phyloP scores from a whole-genome alignment of 1,139 yeast genomes.

The Debaryomyces robertsiae region DNA sequence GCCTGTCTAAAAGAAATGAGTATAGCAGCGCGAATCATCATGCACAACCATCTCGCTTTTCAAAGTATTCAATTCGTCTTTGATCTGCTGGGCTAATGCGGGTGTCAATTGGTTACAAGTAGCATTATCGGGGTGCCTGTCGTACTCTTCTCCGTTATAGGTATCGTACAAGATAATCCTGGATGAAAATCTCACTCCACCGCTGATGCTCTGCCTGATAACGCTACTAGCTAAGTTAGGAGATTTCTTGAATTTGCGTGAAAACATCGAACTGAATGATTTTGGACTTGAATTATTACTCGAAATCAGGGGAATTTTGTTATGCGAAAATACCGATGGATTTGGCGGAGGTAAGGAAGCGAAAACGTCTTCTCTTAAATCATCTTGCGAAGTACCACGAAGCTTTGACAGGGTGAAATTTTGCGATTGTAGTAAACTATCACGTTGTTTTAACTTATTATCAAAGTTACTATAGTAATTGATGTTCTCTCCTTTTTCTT shows the following conservation, averaged over 20 bases:
- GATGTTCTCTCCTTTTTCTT: background rate
- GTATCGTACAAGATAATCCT: constrained; percentile 86
- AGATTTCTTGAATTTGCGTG: constrained; percentile 28
- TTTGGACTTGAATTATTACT: constrained; percentile 33
- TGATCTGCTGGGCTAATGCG: constrained; percentile 80
- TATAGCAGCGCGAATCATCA: constrained; percentile 71
- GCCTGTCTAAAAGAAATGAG: constrained; percentile 66
- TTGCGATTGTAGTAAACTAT: background rate
- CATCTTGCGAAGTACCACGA: background rate
- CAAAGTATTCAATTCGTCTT: constrained; percentile 78
- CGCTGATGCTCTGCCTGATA: constrained; percentile 3
- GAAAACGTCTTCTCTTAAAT: constrained; percentile 7
- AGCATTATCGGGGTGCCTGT: constrained; percentile 90
- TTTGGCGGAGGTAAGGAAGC: constrained; percentile 15
- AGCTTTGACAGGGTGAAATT: background rate
- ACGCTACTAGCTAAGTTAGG: constrained; percentile 14
- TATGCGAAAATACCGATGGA: constrained; percentile 28
- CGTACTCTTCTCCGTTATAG: constrained; percentile 81
- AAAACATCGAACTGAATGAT: constrained; percentile 35
- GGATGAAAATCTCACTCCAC: constrained; percentile 75
- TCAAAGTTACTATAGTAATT: background rate
- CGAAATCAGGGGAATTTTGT: constrained; percentile 30
- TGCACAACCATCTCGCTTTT: constrained; percentile 84
- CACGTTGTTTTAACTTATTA: constrained; percentile 3
- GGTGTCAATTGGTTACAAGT: constrained; percentile 95